phyloP scores from a whole-genome alignment of 768 basidiomycete species.

The Clavaria fumosa region DNA sequence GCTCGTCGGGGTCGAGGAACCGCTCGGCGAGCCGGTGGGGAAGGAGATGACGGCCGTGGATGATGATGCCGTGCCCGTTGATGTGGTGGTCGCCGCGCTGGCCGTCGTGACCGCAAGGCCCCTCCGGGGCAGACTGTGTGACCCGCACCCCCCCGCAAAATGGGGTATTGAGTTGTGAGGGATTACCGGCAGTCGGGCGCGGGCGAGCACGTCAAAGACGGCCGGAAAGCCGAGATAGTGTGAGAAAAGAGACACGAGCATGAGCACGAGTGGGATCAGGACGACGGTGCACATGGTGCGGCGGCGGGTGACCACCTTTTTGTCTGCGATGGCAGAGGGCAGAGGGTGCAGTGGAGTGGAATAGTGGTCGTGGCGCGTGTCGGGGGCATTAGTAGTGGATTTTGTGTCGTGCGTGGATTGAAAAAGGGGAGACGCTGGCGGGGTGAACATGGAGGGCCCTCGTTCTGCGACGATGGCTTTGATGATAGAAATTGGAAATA shows the following conservation, averaged over 20 bases:
- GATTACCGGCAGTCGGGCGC: slow-evolving; percentile 11
- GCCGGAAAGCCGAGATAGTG: slow-evolving; percentile 35
- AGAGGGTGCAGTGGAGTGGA: background rate
- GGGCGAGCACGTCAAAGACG: slow-evolving; percentile 27
- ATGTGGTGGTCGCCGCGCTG: slow-evolving; percentile 10
- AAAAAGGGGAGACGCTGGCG: slow-evolving; percentile 21
- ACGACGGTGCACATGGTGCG: slow-evolving; percentile 36
- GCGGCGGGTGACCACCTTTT: slow-evolving; percentile 31
- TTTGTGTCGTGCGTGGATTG: background rate
- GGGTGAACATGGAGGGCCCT: slow-evolving; percentile 21
- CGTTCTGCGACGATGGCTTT: no score
- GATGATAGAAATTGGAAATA: slow-evolving; percentile 10
- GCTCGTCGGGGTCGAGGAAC: slow-evolving; percentile 6
- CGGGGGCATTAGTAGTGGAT: no score
- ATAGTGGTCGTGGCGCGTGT: background rate
- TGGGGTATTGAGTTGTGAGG: slow-evolving; percentile 1
- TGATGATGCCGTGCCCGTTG: slow-evolving; percentile 10
- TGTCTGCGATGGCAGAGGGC: background rate
- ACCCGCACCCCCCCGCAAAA: slow-evolving; percentile 17
- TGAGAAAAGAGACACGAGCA: slow-evolving; percentile 37
- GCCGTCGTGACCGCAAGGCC: slow-evolving; percentile 30
- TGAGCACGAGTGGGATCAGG: slow-evolving; percentile 38
- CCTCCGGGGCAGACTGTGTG: slow-evolving; percentile 19
- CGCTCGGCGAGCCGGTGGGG: slow-evolving; percentile 5
- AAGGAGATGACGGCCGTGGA: slow-evolving; percentile 9